Evolutionary conservation across 2,329 filamentous ascomycete species (phyloP), one percentile per base, ranked within the genome.

Genomic region (Fusarium staphyleae): DNA sequence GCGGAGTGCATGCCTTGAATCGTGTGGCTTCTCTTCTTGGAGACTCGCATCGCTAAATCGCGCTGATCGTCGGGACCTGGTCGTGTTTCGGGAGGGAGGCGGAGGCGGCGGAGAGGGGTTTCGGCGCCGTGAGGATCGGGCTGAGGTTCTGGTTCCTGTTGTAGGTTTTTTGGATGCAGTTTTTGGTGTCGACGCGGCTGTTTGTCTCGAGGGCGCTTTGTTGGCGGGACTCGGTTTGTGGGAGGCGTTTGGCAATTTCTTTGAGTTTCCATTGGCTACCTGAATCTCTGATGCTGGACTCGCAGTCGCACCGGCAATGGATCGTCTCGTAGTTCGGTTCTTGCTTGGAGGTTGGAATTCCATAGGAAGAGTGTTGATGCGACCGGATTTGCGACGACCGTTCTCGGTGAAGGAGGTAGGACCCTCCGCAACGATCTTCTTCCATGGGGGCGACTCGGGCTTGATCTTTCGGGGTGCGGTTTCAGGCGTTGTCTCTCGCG

Each of bases 401-500:
- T 82, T 89, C 76, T 82, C 84, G 37, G 89, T 83, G 70, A 96
- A 93, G 1, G 90, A 89, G 3, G 93, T 95, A 16, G 95, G 95
- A 0, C 95, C 95, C 22, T 96, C 90, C 33, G 89, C 91, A 53
- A 83, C 83, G 58, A 90, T 83, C 68, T 86, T 90, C 78, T 95
- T 98, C 95, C 95, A 99, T 16, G 95, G 95, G 62, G 95, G 95
- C 59, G 93, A 98, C 55, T 82, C 80, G 46, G 78, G 76, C 48
- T 76, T 76, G 0, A 60, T 55, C 53, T 75, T 87, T 78, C 53
- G 63, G 7, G 55, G 46, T 11, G 66, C 52, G 52, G 72, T 69
- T n/a, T 55, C 69, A 28, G 78, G 77, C 18, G 76, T 81, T 57
- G 71, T 69, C 9, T 81, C 77, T 57, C 76, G 78, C 24, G 83